phyloP scores from a whole-genome alignment of 148 eudicot genomes.

The Vaccinium vitisidaea region DNA sequence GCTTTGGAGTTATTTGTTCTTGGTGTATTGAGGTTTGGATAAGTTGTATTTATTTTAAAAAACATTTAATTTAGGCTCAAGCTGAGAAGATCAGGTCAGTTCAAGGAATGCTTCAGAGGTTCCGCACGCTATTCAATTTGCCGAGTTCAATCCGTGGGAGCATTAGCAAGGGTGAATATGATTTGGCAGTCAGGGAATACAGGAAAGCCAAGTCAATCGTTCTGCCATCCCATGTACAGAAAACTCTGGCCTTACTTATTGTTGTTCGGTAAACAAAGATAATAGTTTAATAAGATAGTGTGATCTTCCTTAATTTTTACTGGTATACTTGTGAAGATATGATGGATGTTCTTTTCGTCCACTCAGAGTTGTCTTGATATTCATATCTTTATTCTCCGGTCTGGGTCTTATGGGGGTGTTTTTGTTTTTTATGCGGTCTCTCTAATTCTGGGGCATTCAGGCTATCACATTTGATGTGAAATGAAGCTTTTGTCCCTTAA shows the following conservation, averaged over 20 bases:
- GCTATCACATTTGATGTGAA: too few relatives aligned
- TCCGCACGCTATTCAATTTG: constrained; percentile 91
- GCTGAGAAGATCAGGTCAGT: constrained; percentile 98
- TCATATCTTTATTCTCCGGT: too few relatives aligned
- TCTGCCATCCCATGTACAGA: constrained; percentile 86
- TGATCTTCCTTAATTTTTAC: too few relatives aligned
- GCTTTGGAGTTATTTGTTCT: constrained; percentile 6
- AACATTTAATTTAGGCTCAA: constrained; percentile 66
- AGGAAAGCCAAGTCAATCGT: constrained; percentile 97
- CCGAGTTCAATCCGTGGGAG: constrained; percentile 88
- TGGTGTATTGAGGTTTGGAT: constrained; percentile 5
- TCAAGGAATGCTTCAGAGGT: constrained; percentile 99
- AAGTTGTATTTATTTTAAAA: constrained; percentile 10
- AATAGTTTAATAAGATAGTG: neutral
- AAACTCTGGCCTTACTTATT: neutral
- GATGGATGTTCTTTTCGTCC: too few relatives aligned
- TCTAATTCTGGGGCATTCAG: too few relatives aligned
- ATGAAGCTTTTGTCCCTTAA: too few relatives aligned
- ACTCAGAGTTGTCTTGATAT: too few relatives aligned
- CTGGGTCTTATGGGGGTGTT: too few relatives aligned
- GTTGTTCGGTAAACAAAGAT: neutral
- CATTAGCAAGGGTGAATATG: constrained; percentile 97
- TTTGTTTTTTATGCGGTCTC: too few relatives aligned
- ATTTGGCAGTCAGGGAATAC: constrained; percentile 98
- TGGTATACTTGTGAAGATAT: too few relatives aligned